Evolutionary conservation across 1,139 yeast species (phyloP), one percentile per base, ranked within the genome.

Genomic region (Hyphopichia burtonii): DNA sequence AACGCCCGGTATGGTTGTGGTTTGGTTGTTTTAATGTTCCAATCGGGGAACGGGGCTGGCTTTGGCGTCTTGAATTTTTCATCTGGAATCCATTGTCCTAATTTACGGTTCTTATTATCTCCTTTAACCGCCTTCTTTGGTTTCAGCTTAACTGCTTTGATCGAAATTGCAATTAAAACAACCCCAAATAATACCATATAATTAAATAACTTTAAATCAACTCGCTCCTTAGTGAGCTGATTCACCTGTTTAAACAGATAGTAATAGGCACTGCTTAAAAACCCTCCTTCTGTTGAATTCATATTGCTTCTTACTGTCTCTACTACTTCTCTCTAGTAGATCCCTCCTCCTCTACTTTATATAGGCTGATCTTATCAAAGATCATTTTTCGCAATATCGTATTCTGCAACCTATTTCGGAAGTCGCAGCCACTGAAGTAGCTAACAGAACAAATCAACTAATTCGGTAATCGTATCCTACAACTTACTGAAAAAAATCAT

Each of bases 1-100:
- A 81, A 81, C 0, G 86, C 84, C 42, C 86, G 65, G 54, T 81
- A 81, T 20, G 86, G 83, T 34, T 78, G 53, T 2, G 88, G 86
- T 41, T 58, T 63, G 1, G 86, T 80, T 2, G 61, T 61, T 9
- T 65, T 58, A 37, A 76, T 55, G 43, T 76, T 73, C 86, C 86
- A 82, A 47, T 68, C 57, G 19, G 66, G 62, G 47, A 54, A 77
- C 11, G 76, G 68, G 27, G 58, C 53, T 2, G 86, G 84, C 0
- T 49, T 53, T 0, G 86, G 86, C 10, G 79, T 65, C 34, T 60
- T 58, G 54, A 70, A 80, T 22, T 58, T 55, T 27, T 40, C 34
- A 46, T 79, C 83, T 2, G 86, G 80, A 0, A 49, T 58, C 86
- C 87, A 82, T 2, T 53, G 52, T 0, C 76, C 76, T 78, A 39